These are phyloP conservation scores for Fusarium scirpi DNA, from an alignment of 2,329 filamentous ascomycete species.

Conservation along the genomic window DNA sequence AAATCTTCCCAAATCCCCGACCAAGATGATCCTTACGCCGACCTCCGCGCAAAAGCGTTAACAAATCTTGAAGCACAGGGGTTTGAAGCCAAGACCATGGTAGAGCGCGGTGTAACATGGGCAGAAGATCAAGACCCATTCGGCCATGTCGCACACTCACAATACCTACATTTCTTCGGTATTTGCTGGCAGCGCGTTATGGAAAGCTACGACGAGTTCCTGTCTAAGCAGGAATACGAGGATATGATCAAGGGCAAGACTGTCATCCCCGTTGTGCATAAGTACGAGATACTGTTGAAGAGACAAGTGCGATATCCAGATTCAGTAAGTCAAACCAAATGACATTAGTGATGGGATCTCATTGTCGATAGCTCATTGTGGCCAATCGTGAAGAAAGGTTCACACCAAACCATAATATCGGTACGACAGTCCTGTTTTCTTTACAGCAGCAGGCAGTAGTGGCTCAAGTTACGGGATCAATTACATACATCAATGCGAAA, in stretches of 20 bases:
- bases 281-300: not conserved
- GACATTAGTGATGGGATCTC: not conserved
- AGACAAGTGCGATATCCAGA: not conserved
- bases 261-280: not conserved
- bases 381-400: not conserved
- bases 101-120: not conserved
- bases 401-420: not conserved
- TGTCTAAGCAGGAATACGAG: not conserved
- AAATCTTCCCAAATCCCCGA: not conserved
- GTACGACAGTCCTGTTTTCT: not conserved
- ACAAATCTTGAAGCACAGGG: not conserved
- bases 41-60: not conserved
- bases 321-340: not conserved
- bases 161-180: not conserved
- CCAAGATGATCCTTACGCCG: not conserved
- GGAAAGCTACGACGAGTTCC: not conserved
- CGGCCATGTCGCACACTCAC: not conserved
- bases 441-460: not conserved
- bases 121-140: slow-evolving; percentile 3
- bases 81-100: not conserved
- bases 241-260: not conserved
- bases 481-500: not conserved
- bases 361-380: not conserved
- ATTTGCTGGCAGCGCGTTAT: not conserved
- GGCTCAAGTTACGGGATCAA: not conserved